These are phyloP conservation scores for Allium fistulosum DNA, from an alignment of 106 monocot genomes.

Conservation along the genomic window DNA sequence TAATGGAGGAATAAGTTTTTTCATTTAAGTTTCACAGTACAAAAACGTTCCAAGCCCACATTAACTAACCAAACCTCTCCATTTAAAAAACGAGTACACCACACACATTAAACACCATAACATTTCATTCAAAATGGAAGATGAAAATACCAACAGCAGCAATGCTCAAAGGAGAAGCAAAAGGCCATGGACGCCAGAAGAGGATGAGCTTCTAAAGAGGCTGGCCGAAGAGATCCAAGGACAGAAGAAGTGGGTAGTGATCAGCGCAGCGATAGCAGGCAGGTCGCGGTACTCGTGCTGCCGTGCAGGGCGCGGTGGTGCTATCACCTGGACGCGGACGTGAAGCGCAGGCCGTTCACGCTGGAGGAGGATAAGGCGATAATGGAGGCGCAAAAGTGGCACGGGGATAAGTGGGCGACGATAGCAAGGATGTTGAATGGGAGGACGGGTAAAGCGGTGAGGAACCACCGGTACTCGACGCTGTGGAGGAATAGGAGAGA, in stretches of 20 bases:
- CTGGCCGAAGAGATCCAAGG: conserved; percentile 20
- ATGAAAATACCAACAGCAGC: neutral
- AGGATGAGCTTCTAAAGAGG: conserved; percentile 16
- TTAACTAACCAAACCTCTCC: conserved; percentile 6
- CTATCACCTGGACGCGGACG: conserved; percentile 27
- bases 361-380: conserved; percentile 21
- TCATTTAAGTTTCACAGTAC: neutral
- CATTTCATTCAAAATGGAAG: neutral
- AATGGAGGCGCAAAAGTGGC: conserved; percentile 13
- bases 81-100: neutral
- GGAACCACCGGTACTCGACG: conserved; percentile 55
- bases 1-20: neutral
- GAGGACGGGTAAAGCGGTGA: conserved; percentile 48
- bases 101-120: neutral
- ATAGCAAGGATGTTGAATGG: conserved; percentile 46
- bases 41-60: neutral
- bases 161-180: conserved; percentile 3
- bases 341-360: conserved; percentile 28
- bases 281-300: conserved; percentile 22
- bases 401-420: conserved; percentile 31
- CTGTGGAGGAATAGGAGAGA: conserved; percentile 16
- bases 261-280: conserved; percentile 21
- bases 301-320: conserved; percentile 25
- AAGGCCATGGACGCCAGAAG: conserved; percentile 31
- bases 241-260: conserved; percentile 19